A percentile compares a stretch with the other conserved stretches of the same genome.
Evolutionary conservation across 164 flowering plant species (phyloP).

Genomic region (Dillenia turbinata): DNA sequence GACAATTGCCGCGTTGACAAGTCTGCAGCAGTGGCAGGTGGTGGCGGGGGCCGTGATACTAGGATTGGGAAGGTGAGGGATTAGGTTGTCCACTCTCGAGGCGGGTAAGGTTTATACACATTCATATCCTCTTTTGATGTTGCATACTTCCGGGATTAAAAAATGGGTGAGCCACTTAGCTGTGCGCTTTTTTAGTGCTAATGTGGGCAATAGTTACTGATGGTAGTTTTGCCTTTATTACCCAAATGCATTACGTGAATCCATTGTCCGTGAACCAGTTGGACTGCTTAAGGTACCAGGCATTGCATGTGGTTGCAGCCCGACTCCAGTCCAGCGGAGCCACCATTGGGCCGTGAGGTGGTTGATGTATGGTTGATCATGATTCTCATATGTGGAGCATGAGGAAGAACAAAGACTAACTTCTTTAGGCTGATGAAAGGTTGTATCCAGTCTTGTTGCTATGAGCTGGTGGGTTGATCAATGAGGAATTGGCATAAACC

Average conservation of each 20-base stretch:
- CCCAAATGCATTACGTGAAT: constrained; percentile 63
- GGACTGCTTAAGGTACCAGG: constrained; percentile 49
- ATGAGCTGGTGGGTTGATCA: constrained; percentile 28
- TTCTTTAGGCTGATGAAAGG: constrained; percentile 45
- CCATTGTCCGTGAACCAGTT: constrained; percentile 48
- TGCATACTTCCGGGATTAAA: constrained; percentile 59
- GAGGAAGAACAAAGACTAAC: constrained; percentile 67
- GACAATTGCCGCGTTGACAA: constrained; percentile 45
- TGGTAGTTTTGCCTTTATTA: constrained; percentile 45
- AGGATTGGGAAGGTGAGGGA: constrained; percentile 64
- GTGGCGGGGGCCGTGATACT: constrained; percentile 26
- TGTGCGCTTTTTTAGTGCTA: constrained; percentile 49
- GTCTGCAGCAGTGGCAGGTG: constrained; percentile 6
- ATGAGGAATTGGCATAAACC: constrained; percentile 50
- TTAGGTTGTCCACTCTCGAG: constrained; percentile 55
- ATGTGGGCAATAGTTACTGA: constrained; percentile 41
- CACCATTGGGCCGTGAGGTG: constrained; percentile 56
- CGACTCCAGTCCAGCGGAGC: constrained; percentile 54
- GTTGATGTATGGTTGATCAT: constrained; percentile 70
- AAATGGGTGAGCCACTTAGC: constrained; percentile 76
- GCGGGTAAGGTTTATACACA: constrained; percentile 59
- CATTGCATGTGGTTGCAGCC: constrained; percentile 44
- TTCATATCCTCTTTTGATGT: constrained; percentile 50
- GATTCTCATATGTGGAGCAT: constrained; percentile 74
- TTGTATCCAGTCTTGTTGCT: constrained; percentile 34